phyloP scores from a whole-genome alignment of 73 alveolate species.

The Paramecium sexaurelia region DNA sequence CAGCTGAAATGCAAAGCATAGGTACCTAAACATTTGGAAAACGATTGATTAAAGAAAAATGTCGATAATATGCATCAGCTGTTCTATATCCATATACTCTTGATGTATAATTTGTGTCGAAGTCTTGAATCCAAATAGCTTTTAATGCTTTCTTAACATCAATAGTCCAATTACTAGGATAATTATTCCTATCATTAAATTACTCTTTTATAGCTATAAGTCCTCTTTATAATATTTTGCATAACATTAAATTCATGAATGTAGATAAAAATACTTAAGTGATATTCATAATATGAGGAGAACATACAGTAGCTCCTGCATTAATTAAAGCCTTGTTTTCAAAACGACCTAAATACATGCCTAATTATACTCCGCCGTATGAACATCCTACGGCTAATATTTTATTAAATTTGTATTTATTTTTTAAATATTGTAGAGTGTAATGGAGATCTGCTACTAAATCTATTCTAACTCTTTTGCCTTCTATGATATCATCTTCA shows the following conservation, averaged over 20 bases:
- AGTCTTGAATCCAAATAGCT: slow-evolving; percentile 11
- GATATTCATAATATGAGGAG: slow-evolving; percentile 25
- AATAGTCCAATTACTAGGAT: slow-evolving; percentile 12
- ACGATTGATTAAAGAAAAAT: neutral
- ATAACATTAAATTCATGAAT: neutral
- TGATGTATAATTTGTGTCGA: neutral
- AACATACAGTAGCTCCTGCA: slow-evolving; percentile 43
- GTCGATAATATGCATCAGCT: slow-evolving; percentile 36
- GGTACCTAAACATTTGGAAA: neutral
- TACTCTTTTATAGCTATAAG: neutral
- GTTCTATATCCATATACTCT: slow-evolving; percentile 19
- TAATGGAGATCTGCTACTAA: slow-evolving; percentile 37
- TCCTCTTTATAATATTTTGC: neutral
- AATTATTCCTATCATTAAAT: neutral
- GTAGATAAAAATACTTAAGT: neutral
- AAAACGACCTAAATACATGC: slow-evolving; percentile 30
- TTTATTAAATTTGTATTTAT: neutral
- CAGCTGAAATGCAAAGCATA: neutral
- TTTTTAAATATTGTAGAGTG: neutral
- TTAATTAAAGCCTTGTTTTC: neutral
- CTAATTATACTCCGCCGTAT: slow-evolving; percentile 31
- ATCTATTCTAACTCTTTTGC: slow-evolving; percentile 30
- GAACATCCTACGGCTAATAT: slow-evolving; percentile 49
- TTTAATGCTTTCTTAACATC: neutral
- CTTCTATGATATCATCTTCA: slow-evolving; percentile 1